Conservation (phyloP, 2,329 filamentous ascomycete species). For the Cladophialophora carrionii region DNA sequence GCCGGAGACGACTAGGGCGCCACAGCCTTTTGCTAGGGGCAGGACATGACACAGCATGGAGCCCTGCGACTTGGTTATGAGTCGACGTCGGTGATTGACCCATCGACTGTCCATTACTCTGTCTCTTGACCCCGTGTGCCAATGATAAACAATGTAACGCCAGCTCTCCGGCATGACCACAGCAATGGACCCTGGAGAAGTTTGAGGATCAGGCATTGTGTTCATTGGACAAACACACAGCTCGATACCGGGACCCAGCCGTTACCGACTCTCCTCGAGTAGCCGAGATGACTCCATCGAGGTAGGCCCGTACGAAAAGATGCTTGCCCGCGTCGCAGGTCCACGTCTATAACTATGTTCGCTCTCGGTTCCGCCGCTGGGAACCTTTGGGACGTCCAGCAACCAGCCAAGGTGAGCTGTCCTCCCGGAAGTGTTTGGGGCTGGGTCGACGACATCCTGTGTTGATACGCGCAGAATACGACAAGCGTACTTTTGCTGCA, state of each 20-base stretch:
- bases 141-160: constrained; percentile 22
- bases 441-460: constrained; percentile 10
- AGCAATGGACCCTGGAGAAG: constrained; percentile 17
- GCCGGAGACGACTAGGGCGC: constrained; percentile 2
- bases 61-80: constrained; percentile 6
- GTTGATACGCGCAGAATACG: constrained; percentile 24
- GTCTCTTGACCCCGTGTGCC: constrained; percentile 13
- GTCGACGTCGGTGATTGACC: constrained; percentile 17
- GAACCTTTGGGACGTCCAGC: constrained; percentile 15
- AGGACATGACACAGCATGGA: constrained; percentile 9
- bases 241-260: not conserved
- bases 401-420: constrained; percentile 4
- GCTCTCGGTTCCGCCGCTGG: not conserved
- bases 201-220: not conserved
- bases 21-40: constrained; percentile 13
- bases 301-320: constrained; percentile 5
- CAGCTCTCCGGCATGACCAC: constrained; percentile 19
- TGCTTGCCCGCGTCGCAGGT: constrained; percentile 11
- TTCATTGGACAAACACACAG: constrained; percentile 1
- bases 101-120: constrained; percentile 5
- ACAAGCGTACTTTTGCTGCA: constrained; percentile 27
- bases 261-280: constrained; percentile 6
- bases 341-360: constrained; percentile 16
- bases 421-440: not conserved
- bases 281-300: constrained; percentile 14